phyloP scores from a whole-genome alignment of 345 rosid genomes.

The Leavenworthia alabamica region DNA sequence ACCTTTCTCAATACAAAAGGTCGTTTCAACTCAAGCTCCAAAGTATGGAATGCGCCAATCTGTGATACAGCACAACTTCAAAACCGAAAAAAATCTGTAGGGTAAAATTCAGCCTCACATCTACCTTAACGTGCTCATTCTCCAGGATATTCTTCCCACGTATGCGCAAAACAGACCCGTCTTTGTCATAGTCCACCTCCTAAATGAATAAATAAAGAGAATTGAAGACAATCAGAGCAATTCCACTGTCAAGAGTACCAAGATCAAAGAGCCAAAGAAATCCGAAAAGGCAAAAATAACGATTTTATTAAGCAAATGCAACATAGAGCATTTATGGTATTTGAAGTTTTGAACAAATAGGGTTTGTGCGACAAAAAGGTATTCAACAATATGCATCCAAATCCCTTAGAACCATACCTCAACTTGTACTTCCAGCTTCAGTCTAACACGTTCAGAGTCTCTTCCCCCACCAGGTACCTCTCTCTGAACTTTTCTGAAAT shows the following conservation, averaged over 20 bases:
- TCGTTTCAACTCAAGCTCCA: constrained; percentile 76
- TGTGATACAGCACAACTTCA: constrained; percentile 27
- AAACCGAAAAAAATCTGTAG: background rate
- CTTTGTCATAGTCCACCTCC: constrained; percentile 85
- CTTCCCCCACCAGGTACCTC: constrained; percentile 72
- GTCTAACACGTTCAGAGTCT: constrained; percentile 73
- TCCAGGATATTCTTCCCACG: constrained; percentile 83
- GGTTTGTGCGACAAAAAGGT: background rate
- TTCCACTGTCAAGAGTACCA: background rate
- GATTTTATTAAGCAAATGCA: background rate
- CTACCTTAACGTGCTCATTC: constrained; percentile 79
- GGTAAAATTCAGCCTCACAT: background rate
- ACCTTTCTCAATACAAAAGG: constrained; percentile 92
- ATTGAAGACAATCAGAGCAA: background rate
- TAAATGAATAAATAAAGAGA: constrained; percentile 14
- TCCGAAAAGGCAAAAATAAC: background rate
- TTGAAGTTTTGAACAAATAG: background rate
- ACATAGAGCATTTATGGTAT: background rate
- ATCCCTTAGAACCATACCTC: constrained; percentile 43
- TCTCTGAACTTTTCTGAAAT: constrained; percentile 70
- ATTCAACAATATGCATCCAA: background rate
- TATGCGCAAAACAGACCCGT: constrained; percentile 51
- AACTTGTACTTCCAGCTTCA: constrained; percentile 79
- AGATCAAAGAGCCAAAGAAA: background rate
- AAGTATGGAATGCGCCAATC: constrained; percentile 94